Conservation (phyloP, 2,329 filamentous ascomycete species). For the Aureobasidium sp. region DNA sequence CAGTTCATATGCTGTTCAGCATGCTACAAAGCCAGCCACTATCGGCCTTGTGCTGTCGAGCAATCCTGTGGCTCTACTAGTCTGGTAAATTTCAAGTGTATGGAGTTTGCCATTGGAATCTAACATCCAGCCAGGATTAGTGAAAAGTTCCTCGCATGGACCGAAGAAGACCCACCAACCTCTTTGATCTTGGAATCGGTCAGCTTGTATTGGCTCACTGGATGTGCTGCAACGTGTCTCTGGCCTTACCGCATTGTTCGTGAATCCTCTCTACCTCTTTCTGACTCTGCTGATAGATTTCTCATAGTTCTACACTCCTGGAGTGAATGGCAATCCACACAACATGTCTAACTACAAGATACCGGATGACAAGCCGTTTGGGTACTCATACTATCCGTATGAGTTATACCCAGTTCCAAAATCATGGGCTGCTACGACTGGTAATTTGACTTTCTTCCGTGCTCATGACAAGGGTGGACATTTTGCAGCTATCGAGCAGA, state of each 20-base stretch:
- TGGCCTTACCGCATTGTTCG: conserved; percentile 41
- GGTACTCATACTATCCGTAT: conserved; percentile 38
- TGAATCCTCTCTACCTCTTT: neutral
- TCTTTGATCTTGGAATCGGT: conserved; percentile 41
- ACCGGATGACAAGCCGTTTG: conserved; percentile 33
- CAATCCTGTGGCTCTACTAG: conserved; percentile 50
- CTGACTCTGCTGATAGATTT: neutral
- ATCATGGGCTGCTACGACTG: conserved; percentile 31
- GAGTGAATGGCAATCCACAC: neutral
- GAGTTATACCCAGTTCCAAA: conserved; percentile 36
- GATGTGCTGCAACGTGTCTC: conserved; percentile 32
- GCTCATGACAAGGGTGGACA: conserved; percentile 35
- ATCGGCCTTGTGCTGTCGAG: conserved; percentile 49
- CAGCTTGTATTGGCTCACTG: conserved; percentile 51
- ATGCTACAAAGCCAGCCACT: conserved; percentile 50
- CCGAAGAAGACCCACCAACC: conserved; percentile 38
- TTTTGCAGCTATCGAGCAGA: conserved; percentile 34
- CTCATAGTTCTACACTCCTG: neutral
- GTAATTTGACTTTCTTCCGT: conserved; percentile 34
- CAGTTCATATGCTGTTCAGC: conserved; percentile 48
- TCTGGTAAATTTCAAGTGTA: too few species aligned
- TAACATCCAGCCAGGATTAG: conserved; percentile 37
- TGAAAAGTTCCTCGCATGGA: conserved; percentile 52
- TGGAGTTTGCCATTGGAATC: too few species aligned
- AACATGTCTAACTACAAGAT: conserved; percentile 7